Percentiles rank a stretch among this genome's conserved stretches.
Conservation (phyloP, 768 basidiomycete genomes). For the Macrolepiota dolichaula region DNA sequence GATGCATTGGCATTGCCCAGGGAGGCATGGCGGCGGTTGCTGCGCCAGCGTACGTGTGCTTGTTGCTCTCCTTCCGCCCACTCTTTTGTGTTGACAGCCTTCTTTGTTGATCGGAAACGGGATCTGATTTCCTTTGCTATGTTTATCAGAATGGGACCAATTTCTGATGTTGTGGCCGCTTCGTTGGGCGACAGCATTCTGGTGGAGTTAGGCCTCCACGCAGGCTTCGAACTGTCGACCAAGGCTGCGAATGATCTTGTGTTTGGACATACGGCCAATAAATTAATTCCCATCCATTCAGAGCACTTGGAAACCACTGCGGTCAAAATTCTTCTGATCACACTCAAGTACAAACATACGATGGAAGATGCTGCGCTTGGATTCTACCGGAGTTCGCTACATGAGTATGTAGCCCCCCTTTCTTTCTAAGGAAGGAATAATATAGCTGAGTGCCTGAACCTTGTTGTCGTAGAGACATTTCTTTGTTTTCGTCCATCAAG, state of each 20-base stretch:
- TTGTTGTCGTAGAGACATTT: slow-evolving; percentile 38
- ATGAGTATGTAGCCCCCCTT: slow-evolving; percentile 40
- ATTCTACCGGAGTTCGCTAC: slow-evolving; percentile 58
- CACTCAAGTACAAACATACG: slow-evolving; percentile 56
- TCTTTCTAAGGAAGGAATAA: not conserved
- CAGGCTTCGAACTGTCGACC: slow-evolving; percentile 48
- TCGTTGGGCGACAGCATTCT: slow-evolving; percentile 55
- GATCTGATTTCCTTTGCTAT: not conserved
- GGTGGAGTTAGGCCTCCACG: slow-evolving; percentile 52
- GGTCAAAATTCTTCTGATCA: slow-evolving; percentile 55
- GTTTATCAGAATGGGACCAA: slow-evolving; percentile 43
- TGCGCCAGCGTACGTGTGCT: slow-evolving; percentile 33
- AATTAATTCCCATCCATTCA: slow-evolving; percentile 49
- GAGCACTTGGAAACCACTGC: slow-evolving; percentile 52
- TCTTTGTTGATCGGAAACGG: slow-evolving; percentile 4
- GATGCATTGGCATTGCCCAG: slow-evolving; percentile 17
- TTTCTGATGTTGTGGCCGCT: slow-evolving; percentile 47
- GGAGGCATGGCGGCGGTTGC: slow-evolving; percentile 41
- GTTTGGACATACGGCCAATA: slow-evolving; percentile 44
- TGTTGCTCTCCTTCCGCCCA: not conserved
- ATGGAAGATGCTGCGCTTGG: slow-evolving; percentile 57
- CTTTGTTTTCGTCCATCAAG: slow-evolving; percentile 56
- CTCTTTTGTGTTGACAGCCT: not conserved
- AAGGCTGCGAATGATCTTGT: slow-evolving; percentile 52
- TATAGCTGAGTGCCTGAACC: not conserved